Evolutionary conservation across 2,329 filamentous ascomycete species (phyloP).

Genomic region (Fonsecaea pedrosoi): DNA sequence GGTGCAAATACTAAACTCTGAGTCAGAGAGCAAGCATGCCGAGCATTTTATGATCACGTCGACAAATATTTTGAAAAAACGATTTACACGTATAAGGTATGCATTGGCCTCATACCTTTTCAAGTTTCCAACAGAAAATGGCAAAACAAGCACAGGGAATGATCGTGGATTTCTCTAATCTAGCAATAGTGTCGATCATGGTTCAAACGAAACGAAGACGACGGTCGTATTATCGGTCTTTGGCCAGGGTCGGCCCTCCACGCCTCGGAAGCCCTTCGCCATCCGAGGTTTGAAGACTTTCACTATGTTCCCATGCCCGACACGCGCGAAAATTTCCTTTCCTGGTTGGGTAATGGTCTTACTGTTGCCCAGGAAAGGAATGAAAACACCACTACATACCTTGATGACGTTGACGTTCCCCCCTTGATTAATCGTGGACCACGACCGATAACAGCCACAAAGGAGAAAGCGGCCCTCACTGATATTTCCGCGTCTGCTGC

Average conservation of each 20-base stretch:
- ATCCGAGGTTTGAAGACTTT: constrained; percentile 66
- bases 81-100: constrained; percentile 49
- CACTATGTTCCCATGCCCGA: constrained; percentile 55
- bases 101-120: no score
- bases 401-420: constrained; percentile 27
- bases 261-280: constrained; percentile 63
- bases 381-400: constrained; percentile 23
- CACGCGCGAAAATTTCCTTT: constrained; percentile 4
- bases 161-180: no score
- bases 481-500: no score
- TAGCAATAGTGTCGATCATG: no score
- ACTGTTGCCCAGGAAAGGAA: constrained; percentile 17
- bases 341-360: constrained; percentile 27
- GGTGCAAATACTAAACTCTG: background rate
- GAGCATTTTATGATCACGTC: constrained; percentile 47
- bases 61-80: constrained; percentile 60
- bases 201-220: constrained; percentile 72
- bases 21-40: constrained; percentile 6
- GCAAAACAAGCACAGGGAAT: no score
- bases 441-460: no score
- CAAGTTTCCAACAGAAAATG: no score
- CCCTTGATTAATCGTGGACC: constrained; percentile 10
- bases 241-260: constrained; percentile 74
- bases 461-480: no score
- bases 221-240: constrained; percentile 68